Evolutionary conservation across 2,329 filamentous ascomycete species (phyloP).

Genomic region (Cadophora sp.): DNA sequence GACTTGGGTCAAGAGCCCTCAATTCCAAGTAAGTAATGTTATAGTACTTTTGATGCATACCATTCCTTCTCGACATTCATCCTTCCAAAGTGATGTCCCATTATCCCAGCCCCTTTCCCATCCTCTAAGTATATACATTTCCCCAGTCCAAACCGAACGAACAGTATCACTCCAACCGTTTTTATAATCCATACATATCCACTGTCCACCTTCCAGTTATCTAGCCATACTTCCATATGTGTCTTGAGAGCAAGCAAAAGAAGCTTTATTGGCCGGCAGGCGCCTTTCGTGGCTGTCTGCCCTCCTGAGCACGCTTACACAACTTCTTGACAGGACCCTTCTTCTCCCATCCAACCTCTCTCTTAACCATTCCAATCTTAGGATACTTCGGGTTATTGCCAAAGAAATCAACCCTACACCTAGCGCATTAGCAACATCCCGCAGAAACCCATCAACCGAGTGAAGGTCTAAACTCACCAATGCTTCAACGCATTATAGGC

Average conservation of each 20-base stretch:
- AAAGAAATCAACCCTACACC: constrained; percentile 74
- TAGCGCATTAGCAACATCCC: constrained; percentile 46
- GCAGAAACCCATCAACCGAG: too few relatives aligned
- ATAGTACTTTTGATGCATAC: not conserved
- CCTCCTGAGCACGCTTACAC: constrained; percentile 73
- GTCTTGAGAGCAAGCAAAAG: not conserved
- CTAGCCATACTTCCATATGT: not conserved
- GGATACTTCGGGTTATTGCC: constrained; percentile 80
- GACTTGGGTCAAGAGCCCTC: too few relatives aligned
- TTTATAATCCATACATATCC: constrained; percentile 5
- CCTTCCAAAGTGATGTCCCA: not conserved
- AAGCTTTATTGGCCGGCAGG: constrained; percentile 42
- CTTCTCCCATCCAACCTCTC: constrained; percentile 66
- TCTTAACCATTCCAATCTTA: constrained; percentile 76
- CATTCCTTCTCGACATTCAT: not conserved
- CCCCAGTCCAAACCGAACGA: not conserved
- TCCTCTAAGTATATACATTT: not conserved
- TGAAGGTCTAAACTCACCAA: constrained; percentile 48
- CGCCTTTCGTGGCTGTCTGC: constrained; percentile 53
- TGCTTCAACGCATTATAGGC: constrained; percentile 74
- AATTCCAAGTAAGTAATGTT: not conserved
- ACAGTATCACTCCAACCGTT: not conserved
- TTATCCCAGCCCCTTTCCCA: not conserved
- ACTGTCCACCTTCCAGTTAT: not conserved
- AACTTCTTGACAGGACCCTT: constrained; percentile 58